Conservation (phyloP, 768 basidiomycete genomes). For the Phylloporus sp. region DNA sequence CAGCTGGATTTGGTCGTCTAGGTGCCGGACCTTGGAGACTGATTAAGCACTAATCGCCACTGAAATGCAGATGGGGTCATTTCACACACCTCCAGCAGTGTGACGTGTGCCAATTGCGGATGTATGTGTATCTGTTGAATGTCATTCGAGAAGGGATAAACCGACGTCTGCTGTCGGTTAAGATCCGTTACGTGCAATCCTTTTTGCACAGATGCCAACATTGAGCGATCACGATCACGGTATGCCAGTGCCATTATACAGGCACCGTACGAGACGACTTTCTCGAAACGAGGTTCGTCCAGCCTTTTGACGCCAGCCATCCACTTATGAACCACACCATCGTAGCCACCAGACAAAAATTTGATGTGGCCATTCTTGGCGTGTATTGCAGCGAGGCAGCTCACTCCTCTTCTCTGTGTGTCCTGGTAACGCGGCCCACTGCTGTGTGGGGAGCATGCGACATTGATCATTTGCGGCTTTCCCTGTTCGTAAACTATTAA, state of each 20-base stretch:
- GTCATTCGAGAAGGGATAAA: conserved; percentile 35
- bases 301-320: conserved; percentile 21
- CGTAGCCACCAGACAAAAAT: conserved; percentile 50
- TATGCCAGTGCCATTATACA: conserved; percentile 39
- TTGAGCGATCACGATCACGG: conserved; percentile 28
- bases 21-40: conserved; percentile 41
- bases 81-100: conserved; percentile 45
- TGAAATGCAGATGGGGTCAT: conserved; percentile 9
- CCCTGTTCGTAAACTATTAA: conserved; percentile 27
- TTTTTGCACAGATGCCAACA: conserved; percentile 37
- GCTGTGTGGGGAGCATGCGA: conserved; percentile 32
- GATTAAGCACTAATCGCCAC: conserved; percentile 9
- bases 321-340: conserved; percentile 44
- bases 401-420: conserved; percentile 34
- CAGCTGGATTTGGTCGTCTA: conserved; percentile 46
- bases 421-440: conserved; percentile 22
- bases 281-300: conserved; percentile 22
- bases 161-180: conserved; percentile 28
- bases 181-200: conserved; percentile 38
- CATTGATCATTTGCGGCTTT: conserved; percentile 30
- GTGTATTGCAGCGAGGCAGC: conserved; percentile 40
- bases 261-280: conserved; percentile 30
- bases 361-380: conserved; percentile 26
- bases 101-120: conserved; percentile 39
- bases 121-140: conserved; percentile 46